Evolutionary conservation across 1,284 basidiomycete genomes (phyloP).

Genomic region (Neolentinus lepideus): DNA sequence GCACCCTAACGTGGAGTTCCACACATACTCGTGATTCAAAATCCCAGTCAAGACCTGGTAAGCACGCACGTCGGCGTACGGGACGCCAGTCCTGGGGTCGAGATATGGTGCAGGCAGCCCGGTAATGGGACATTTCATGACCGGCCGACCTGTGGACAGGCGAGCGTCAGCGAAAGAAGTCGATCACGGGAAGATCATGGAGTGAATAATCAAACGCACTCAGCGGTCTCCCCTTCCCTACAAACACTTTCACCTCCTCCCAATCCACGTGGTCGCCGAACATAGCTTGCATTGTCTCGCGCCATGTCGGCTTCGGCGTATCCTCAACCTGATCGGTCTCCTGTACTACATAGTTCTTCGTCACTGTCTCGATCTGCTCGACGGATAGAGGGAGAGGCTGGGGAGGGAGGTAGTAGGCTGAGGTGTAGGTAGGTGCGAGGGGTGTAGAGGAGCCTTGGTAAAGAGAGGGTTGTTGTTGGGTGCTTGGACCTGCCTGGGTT

Average conservation of each 20-base stretch:
- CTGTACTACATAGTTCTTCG: constrained; percentile 61
- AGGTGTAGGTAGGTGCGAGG: constrained; percentile 12
- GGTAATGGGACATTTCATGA: constrained; percentile 56
- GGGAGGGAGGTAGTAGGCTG: constrained; percentile 11
- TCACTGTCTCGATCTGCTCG: constrained; percentile 36
- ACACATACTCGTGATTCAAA: constrained; percentile 56
- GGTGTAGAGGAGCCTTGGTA: constrained; percentile 4
- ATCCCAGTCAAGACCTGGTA: constrained; percentile 54
- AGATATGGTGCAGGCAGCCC: constrained; percentile 60
- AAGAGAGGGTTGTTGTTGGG: background rate
- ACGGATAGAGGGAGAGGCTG: constrained; percentile 15
- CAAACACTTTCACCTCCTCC: constrained; percentile 59
- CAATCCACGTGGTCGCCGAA: constrained; percentile 72
- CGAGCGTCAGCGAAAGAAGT: too few species aligned
- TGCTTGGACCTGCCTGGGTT: constrained; percentile 8
- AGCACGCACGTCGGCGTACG: constrained; percentile 65
- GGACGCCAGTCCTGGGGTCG: constrained; percentile 71
- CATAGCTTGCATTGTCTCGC: constrained; percentile 66
- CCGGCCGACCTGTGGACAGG: constrained; percentile 51
- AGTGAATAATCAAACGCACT: constrained; percentile 33
- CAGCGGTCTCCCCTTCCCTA: constrained; percentile 51
- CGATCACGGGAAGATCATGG: background rate
- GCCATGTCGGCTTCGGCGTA: constrained; percentile 49
- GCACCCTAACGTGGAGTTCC: constrained; percentile 51
- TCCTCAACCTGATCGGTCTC: constrained; percentile 43